Evolutionary conservation across 805 yeast species (phyloP).

Genomic region (Saccharomycopsis malanga): DNA sequence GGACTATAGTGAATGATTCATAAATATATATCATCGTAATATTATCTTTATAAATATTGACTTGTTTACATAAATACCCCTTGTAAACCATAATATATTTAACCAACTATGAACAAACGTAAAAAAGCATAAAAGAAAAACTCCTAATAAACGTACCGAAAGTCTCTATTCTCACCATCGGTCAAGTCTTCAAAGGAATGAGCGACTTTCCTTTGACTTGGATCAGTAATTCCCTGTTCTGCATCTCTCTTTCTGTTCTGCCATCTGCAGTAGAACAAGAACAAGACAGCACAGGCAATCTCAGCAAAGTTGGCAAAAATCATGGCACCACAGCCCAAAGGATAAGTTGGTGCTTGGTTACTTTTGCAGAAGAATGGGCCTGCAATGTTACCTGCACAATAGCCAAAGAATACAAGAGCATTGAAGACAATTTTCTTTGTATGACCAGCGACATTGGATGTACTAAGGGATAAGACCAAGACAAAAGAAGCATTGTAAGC

Average conservation of each 20-base stretch:
- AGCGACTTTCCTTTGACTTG: constrained; percentile 19
- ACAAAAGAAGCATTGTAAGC: constrained; percentile 34
- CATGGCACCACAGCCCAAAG: constrained; percentile 36
- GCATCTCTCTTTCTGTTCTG: constrained; percentile 48
- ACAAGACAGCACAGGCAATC: constrained; percentile 1
- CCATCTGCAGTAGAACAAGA: constrained; percentile 27
- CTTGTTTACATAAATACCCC: too few relatives aligned
- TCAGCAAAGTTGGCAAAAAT: constrained; percentile 24
- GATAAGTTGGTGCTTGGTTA: constrained; percentile 38
- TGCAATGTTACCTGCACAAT: constrained; percentile 48
- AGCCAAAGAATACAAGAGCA: constrained; percentile 52
- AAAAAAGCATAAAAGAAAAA: background rate
- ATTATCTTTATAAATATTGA: background rate
- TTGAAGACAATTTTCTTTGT: constrained; percentile 50
- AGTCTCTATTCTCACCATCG: constrained; percentile 49
- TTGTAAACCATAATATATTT: background rate
- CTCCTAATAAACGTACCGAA: constrained; percentile 43
- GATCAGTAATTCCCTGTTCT: constrained; percentile 28
- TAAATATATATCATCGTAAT: background rate
- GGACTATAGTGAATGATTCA: too few relatives aligned
- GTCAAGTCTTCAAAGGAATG: constrained; percentile 51
- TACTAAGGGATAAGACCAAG: constrained; percentile 32
- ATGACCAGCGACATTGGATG: constrained; percentile 48
- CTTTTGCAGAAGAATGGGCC: constrained; percentile 48
- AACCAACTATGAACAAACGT: background rate